These are phyloP conservation scores for Penicillium macrosclerotiorum DNA, from an alignment of 495 filamentous ascomycete species.

Conservation along the genomic window DNA sequence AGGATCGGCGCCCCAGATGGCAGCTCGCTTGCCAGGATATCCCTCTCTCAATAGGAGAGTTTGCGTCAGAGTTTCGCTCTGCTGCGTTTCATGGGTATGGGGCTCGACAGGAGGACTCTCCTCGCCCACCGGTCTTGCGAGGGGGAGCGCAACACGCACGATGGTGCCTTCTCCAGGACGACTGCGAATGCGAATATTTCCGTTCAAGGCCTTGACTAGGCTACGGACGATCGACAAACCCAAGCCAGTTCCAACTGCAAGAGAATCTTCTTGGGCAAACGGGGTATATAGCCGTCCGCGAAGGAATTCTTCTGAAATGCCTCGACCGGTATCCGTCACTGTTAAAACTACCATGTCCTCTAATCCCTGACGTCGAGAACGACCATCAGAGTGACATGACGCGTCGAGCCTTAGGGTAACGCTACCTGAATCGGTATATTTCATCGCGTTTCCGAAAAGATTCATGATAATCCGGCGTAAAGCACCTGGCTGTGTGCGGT, in stretches of 20 bases:
- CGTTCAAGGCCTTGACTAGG: conserved; percentile 52
- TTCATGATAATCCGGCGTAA: conserved; percentile 78
- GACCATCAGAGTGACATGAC: conserved; percentile 33
- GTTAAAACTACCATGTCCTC: conserved; percentile 48
- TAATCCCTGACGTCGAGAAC: conserved; percentile 30
- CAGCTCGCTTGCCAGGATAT: conserved; percentile 22
- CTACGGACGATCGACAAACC: conserved; percentile 55
- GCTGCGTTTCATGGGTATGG: conserved; percentile 11
- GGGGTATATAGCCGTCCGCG: conserved; percentile 68
- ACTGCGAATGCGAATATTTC: conserved; percentile 52
- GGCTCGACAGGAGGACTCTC: conserved; percentile 23
- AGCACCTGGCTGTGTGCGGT: conserved; percentile 68
- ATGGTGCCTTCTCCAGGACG: conserved; percentile 49
- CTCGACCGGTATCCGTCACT: conserved; percentile 66
- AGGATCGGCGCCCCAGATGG: conserved; percentile 30
- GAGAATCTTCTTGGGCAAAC: conserved; percentile 71
- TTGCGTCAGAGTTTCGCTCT: conserved; percentile 25
- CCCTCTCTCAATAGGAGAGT: conserved; percentile 28
- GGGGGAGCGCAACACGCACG: conserved; percentile 48
- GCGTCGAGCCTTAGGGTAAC: conserved; percentile 61
- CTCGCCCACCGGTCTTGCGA: conserved; percentile 34
- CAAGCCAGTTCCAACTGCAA: conserved; percentile 54
- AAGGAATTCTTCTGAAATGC: conserved; percentile 72
- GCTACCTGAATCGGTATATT: conserved; percentile 67
- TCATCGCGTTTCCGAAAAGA: conserved; percentile 77